Percentiles rank a stretch among this genome's conserved stretches.
Conservation (phyloP, 805 yeast species). For the Cyberlindnera mississippiensis region DNA sequence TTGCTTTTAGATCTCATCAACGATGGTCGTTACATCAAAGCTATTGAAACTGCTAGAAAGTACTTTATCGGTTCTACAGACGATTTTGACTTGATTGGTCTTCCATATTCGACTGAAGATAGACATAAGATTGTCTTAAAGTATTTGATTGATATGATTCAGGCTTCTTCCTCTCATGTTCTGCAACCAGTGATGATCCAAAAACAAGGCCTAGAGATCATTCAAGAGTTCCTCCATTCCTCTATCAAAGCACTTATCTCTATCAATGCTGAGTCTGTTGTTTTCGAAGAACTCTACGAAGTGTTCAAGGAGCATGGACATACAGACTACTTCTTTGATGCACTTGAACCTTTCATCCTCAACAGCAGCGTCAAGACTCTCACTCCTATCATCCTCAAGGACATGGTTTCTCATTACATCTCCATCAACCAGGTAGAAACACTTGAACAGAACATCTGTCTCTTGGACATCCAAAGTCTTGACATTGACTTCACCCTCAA, state of each 20-base stretch:
- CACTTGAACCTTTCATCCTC: constrained; percentile 49
- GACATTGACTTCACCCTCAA: constrained; percentile 75
- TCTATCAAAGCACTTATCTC: constrained; percentile 41
- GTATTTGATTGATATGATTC: constrained; percentile 53
- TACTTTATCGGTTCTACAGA: constrained; percentile 48
- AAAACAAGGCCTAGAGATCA: constrained; percentile 22
- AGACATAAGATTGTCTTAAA: constrained; percentile 49
- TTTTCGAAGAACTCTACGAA: constrained; percentile 45
- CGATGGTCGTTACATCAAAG: constrained; percentile 45
- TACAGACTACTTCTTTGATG: constrained; percentile 43
- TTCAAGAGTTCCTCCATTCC: constrained; percentile 32
- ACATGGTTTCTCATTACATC: constrained; percentile 52
- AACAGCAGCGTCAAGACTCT: constrained; percentile 42
- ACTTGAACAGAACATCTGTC: constrained; percentile 66
- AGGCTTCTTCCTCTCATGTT: constrained; percentile 29
- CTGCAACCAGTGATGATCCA: constrained; percentile 11
- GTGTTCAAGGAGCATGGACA: constrained; percentile 30
- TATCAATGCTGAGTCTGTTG: constrained; percentile 31
- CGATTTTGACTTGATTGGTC: constrained; percentile 46
- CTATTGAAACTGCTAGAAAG: constrained; percentile 50
- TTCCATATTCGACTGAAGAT: constrained; percentile 43
- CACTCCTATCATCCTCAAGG: constrained; percentile 62
- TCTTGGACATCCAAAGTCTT: constrained; percentile 59
- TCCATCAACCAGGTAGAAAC: constrained; percentile 37
- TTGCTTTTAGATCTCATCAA: constrained; percentile 53